phyloP scores from a whole-genome alignment of 2,329 filamentous ascomycete genomes.

The Talaromyces marneffei region DNA sequence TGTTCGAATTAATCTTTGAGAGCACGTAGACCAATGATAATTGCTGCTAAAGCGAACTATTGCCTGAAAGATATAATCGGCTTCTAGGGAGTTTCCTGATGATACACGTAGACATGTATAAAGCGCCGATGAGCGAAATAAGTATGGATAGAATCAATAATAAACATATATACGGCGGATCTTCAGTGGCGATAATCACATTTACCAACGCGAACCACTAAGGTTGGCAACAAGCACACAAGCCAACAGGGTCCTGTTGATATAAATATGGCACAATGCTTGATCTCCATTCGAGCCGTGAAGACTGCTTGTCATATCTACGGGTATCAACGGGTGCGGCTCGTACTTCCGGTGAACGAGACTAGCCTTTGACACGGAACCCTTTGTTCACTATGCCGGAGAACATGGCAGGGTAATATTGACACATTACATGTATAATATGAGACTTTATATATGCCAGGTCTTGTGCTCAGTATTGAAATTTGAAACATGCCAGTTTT shows the following conservation, averaged over 20 bases:
- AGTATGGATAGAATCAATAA: background rate
- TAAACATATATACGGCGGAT: background rate
- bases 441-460: background rate
- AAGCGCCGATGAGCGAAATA: background rate
- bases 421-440: background rate
- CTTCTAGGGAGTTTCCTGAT: too few relatives aligned
- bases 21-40: background rate
- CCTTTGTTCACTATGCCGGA: background rate
- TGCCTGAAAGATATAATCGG: too few relatives aligned
- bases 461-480: background rate
- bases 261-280: background rate
- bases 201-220: background rate
- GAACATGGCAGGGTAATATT: too few relatives aligned
- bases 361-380: background rate
- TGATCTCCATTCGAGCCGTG: background rate
- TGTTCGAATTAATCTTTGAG: too few relatives aligned
- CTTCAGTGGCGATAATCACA: background rate
- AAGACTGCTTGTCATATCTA: too few relatives aligned
- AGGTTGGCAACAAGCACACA: background rate
- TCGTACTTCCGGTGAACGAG: background rate
- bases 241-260: background rate
- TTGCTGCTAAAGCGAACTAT: too few relatives aligned
- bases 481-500: background rate
- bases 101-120: background rate
- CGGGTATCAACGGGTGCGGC: too few relatives aligned